Percentiles rank a stretch among this genome's conserved stretches.
Evolutionary conservation across 441 rosid species (phyloP).

Genomic region (Syzygium malaccense): DNA sequence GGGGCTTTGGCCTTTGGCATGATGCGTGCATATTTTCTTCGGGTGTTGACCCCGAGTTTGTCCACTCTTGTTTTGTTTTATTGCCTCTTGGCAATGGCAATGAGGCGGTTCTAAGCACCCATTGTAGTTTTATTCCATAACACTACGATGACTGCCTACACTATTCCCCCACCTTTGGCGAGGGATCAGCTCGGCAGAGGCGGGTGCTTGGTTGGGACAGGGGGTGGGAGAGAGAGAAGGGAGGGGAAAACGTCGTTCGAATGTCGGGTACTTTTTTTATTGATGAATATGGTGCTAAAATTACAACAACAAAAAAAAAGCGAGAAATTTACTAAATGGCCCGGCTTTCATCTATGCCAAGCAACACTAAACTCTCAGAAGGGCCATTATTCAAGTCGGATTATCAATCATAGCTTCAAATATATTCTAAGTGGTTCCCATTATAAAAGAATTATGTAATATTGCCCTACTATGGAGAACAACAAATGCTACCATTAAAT

Average conservation of each 20-base stretch:
- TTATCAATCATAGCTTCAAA: background rate
- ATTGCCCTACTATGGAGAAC: background rate
- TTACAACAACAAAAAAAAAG: background rate
- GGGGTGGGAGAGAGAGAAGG: background rate
- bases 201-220: background rate
- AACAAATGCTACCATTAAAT: background rate
- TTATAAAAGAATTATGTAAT: background rate
- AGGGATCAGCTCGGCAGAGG: fast-evolving
- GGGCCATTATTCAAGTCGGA: too few relatives aligned
- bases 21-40: background rate
- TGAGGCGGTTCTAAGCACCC: background rate
- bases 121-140: background rate
- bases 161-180: background rate
- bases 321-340: fast-evolving
- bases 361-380: background rate
- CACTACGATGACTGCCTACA: background rate
- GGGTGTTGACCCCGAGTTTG: background rate
- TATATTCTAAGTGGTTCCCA: background rate
- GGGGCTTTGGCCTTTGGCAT: background rate
- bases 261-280: background rate
- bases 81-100: background rate
- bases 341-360: background rate
- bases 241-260: background rate
- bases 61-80: background rate
- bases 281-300: background rate